Evolutionary conservation across 495 filamentous ascomycete genomes (phyloP).

Genomic region (Tuber calosporum): DNA sequence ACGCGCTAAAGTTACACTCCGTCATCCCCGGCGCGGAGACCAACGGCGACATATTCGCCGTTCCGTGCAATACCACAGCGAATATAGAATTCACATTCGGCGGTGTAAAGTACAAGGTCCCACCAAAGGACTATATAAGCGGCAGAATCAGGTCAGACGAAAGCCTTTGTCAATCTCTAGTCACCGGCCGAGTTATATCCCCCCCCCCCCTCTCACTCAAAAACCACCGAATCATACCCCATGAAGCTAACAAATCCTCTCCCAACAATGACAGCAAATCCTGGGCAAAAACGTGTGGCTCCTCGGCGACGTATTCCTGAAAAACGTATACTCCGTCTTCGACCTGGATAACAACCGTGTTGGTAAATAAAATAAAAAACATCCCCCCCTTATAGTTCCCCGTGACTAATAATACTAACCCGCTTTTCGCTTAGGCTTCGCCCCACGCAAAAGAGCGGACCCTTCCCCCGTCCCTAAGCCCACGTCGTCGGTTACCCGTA

Average conservation of each 20-base stretch:
- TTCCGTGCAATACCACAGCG: slow-evolving; percentile 63
- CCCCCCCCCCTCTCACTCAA: background rate
- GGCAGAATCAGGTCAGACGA: slow-evolving; percentile 40
- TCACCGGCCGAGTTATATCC: slow-evolving; percentile 31
- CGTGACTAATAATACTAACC: background rate
- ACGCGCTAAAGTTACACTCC: slow-evolving; percentile 59
- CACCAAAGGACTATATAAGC: slow-evolving; percentile 63
- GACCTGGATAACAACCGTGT: slow-evolving; percentile 57
- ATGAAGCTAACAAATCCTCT: background rate
- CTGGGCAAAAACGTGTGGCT: slow-evolving; percentile 55
- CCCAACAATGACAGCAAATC: slow-evolving; percentile 17
- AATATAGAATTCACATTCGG: slow-evolving; percentile 52
- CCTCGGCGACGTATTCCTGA: slow-evolving; percentile 74
- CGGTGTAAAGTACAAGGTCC: slow-evolving; percentile 56
- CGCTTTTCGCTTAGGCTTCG: slow-evolving; percentile 11
- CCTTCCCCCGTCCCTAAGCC: background rate
- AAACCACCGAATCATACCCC: background rate
- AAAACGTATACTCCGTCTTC: slow-evolving; percentile 85
- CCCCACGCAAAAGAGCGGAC: slow-evolving; percentile 18
- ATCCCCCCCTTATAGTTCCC: background rate
- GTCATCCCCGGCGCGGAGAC: slow-evolving; percentile 55
- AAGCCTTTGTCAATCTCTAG: slow-evolving; percentile 47
- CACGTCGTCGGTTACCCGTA: background rate
- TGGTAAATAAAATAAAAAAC: too few relatives aligned
- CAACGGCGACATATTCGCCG: slow-evolving; percentile 52